A percentile compares a stretch with the other conserved stretches of the same genome.
Evolutionary conservation across 129 eudicot species (phyloP).

Genomic region (Flaveria trinervia): DNA sequence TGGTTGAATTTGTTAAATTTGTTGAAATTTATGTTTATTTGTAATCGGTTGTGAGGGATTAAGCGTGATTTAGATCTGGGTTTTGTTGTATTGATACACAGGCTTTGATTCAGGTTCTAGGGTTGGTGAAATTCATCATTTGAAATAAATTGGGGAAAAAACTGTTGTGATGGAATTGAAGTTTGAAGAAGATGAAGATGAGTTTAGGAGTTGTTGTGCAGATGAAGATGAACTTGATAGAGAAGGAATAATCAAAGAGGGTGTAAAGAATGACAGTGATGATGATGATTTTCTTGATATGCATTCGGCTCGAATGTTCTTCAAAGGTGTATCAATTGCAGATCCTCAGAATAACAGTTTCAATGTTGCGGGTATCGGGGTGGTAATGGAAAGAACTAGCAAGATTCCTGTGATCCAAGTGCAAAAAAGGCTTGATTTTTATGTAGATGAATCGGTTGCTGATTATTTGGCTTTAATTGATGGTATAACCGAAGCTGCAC

Average conservation of each 20-base stretch:
- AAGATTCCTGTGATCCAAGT: constrained; percentile 53
- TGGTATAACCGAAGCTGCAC: constrained; percentile 68
- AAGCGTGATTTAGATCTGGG: constrained; percentile 17
- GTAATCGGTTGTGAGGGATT: background rate
- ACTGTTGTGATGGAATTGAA: constrained; percentile 29
- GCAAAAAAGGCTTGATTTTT: constrained; percentile 93
- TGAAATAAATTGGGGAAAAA: constrained; percentile 40
- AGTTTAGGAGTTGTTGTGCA: constrained; percentile 86
- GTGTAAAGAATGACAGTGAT: constrained; percentile 14
- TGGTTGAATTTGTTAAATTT: constrained; percentile 11
- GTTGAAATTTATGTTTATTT: constrained; percentile 1
- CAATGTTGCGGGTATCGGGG: constrained; percentile 82
- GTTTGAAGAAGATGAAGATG: constrained; percentile 83
- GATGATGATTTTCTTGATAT: constrained; percentile 47
- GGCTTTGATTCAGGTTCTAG: constrained; percentile 30
- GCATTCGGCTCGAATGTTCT: constrained; percentile 62
- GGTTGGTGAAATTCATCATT: constrained; percentile 12
- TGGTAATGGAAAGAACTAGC: constrained; percentile 61
- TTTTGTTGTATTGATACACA: constrained; percentile 8
- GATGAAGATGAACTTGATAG: constrained; percentile 61
- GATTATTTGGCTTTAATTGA: constrained; percentile 88
- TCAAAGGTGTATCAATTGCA: constrained; percentile 74
- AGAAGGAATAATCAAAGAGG: constrained; percentile 45
- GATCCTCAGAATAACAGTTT: constrained; percentile 52
- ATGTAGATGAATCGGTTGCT: constrained; percentile 71